Conservation (phyloP, 2,329 filamentous ascomycete genomes). For the Sclerotinia borealis region DNA sequence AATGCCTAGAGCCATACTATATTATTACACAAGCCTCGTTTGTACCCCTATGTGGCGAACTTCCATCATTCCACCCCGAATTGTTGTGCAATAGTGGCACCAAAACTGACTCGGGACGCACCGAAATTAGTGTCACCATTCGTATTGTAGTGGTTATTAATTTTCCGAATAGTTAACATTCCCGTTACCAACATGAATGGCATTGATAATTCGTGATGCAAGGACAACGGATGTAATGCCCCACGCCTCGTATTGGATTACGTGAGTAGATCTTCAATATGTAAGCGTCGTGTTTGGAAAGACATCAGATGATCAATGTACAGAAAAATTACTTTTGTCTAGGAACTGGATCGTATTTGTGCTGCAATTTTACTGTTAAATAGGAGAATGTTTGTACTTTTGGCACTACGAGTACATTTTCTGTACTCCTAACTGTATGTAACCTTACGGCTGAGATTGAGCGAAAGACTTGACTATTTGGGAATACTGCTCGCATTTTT, state of each 20-base stretch:
- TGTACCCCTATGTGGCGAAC: too few species aligned
- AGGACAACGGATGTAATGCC: not conserved
- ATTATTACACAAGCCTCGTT: not conserved
- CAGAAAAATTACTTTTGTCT: too few species aligned
- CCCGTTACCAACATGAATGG: not conserved
- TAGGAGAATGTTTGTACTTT: not conserved
- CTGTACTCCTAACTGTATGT: too few species aligned
- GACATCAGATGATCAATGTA: not conserved
- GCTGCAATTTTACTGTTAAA: not conserved
- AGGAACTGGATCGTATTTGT: not conserved
- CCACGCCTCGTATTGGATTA: conserved; percentile 10
- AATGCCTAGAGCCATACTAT: not conserved
- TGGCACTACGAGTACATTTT: not conserved
- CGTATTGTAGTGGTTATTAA: not conserved
- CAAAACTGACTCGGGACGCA: not conserved
- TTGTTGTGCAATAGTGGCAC: not conserved
- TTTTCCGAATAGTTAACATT: not conserved
- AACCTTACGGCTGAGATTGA: too few species aligned
- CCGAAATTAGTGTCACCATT: not conserved
- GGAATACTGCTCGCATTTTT: too few species aligned
- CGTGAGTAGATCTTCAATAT: not conserved
- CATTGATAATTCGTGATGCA: not conserved
- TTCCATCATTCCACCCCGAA: not conserved
- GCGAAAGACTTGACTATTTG: not conserved
- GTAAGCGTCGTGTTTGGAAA: conserved; percentile 2